These are phyloP conservation scores for Skeletonema menzelii DNA, from an alignment of 108 stramenopile species.

Conservation along the genomic window DNA sequence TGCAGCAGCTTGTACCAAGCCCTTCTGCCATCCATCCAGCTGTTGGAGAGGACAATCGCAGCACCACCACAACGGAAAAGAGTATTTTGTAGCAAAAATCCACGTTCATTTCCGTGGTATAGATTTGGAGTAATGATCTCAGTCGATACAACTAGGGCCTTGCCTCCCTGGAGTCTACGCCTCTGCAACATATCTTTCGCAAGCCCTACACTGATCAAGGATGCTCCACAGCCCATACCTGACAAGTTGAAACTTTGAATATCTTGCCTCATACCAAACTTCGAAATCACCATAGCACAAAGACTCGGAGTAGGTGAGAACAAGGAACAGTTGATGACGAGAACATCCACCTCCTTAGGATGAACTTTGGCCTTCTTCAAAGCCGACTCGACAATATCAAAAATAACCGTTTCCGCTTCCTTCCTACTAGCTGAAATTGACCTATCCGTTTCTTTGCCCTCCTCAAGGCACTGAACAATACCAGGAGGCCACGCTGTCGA, in stretches of 20 bases:
- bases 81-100: constrained; percentile 96
- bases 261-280: constrained; percentile 92
- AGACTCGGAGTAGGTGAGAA: constrained; percentile 97
- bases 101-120: constrained; percentile 95
- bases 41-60: constrained; percentile 94
- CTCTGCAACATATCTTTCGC: constrained; percentile 85
- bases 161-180: constrained; percentile 56
- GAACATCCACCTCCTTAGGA: constrained; percentile 92
- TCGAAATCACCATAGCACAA: constrained; percentile 94
- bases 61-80: constrained; percentile 98
- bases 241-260: constrained; percentile 91
- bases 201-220: constrained; percentile 90
- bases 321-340: constrained; percentile 97
- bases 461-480: constrained; percentile 78
- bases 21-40: constrained; percentile 90
- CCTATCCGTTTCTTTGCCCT: constrained; percentile 71
- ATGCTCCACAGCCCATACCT: constrained; percentile 98
- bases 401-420: constrained; percentile 95
- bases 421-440: constrained; percentile 89
- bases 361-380: constrained; percentile 87
- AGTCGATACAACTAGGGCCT: constrained; percentile 95
- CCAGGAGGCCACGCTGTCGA: constrained; percentile 98
- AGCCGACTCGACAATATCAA: constrained; percentile 89
- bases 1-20: constrained; percentile 98
- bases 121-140: constrained; percentile 97